A percentile compares a stretch with the other conserved stretches of the same genome.
Evolutionary conservation across 257 asterid genomes (phyloP).

Genomic region (Nyctanthes arbortristis): DNA sequence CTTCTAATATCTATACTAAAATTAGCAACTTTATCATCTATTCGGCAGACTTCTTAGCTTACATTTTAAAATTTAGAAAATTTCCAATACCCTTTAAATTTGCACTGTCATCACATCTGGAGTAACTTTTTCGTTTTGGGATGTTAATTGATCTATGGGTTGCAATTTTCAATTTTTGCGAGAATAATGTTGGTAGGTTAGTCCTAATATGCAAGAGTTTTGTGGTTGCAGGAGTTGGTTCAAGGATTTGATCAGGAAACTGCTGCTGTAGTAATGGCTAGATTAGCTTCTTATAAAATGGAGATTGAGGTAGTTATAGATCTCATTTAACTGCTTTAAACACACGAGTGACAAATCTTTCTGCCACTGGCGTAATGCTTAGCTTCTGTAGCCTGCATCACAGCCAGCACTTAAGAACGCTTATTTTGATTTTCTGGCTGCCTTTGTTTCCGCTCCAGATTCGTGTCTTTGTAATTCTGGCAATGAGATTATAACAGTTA

Average conservation of each 20-base stretch:
- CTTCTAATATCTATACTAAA: not conserved
- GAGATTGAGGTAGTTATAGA: slow-evolving; percentile 71
- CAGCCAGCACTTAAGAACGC: not conserved
- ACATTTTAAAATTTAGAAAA: not conserved
- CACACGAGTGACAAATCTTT: slow-evolving; percentile 9
- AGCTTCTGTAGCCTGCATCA: not conserved
- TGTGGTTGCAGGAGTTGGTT: slow-evolving; percentile 65
- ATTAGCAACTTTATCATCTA: not conserved
- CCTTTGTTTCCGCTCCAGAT: slow-evolving; percentile 9
- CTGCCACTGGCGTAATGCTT: slow-evolving; percentile 13
- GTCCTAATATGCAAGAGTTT: slow-evolving; percentile 20
- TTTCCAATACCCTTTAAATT: not conserved
- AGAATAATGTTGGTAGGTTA: slow-evolving; percentile 13
- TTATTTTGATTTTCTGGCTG: slow-evolving; percentile 8
- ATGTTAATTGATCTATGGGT: not conserved
- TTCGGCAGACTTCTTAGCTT: not conserved
- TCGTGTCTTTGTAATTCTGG: not conserved
- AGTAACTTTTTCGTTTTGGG: not conserved
- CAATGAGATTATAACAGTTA: not conserved
- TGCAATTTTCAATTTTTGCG: not conserved
- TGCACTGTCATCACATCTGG: not conserved
- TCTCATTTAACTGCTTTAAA: slow-evolving; percentile 2
- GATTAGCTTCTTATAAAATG: slow-evolving; percentile 94
- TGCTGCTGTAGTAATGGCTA: slow-evolving; percentile 95
- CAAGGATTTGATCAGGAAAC: slow-evolving; percentile 98